Base-by-base conservation (phyloP, 495 filamentous ascomycete species). In the Penicillium canariense region DNA sequence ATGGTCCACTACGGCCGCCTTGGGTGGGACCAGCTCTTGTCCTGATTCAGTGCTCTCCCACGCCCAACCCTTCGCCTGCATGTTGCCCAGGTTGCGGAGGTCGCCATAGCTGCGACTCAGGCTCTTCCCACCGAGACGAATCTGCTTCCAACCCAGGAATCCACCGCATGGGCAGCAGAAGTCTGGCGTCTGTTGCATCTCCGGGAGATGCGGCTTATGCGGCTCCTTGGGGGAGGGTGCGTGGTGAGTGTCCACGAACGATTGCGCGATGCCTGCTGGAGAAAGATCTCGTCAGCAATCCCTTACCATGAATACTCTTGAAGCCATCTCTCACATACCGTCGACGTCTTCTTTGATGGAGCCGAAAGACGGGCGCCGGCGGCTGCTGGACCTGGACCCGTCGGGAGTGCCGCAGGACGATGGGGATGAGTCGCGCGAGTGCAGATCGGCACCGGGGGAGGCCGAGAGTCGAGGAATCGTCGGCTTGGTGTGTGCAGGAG, bases 81-180 rank as follows among this genome's bases (percentile, higher is more conserved):
- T 70, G 40, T 73, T 61, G 2, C 71, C 77, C 49, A 89, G 66
- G 20, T 69, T 68, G 48, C 83, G 82, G 28, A 89, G 77, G 65
- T 89, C 84, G 6, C 84, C 79, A 68, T 83, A 88, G 70, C 88
- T 90, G 75, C 81, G 84, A 73, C 86, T 90, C 25, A 84, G 75
- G 58, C 81, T 78, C 61, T 79, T 84, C 10, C 86, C 86, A 45
- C 78, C 79, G 31, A 87, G 71, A 32, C 78, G 77, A 59, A 89
- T 86, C 62, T 83, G 78, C 71, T 87, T 90, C 87, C 86, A 89
- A 38, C 85, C 86, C 54, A 80, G 70, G 58, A 88, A 89, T 54
- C 80, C 79, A 57, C 87, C 84, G 61, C 86, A 87, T 6, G 85
- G 87, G 60, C 85, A 86, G 73, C 85, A 87, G 62, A 84, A 88